phyloP scores from a whole-genome alignment of 2,329 filamentous ascomycete species.

The Aspergillus latus region DNA sequence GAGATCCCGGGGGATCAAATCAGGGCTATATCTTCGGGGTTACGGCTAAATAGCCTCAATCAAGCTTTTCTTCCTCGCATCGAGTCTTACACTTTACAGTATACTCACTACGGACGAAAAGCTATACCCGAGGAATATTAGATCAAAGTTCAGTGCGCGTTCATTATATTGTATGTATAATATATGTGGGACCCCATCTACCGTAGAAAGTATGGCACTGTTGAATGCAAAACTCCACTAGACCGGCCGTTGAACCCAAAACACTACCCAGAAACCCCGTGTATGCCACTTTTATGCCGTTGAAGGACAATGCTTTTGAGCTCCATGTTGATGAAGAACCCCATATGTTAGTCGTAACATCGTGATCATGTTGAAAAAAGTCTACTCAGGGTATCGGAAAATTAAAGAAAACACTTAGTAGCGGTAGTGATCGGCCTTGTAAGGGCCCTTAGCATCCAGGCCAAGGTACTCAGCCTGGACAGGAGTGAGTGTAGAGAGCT shows the following conservation, averaged over 20 bases:
- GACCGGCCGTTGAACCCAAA: constrained; percentile 30
- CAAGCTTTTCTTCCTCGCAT: not conserved
- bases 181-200: constrained; percentile 11
- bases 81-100: not conserved
- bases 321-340: constrained; percentile 43
- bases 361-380: constrained; percentile 59
- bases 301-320: constrained; percentile 60
- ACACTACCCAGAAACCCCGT: constrained; percentile 33
- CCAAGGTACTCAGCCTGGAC: constrained; percentile 95
- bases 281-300: constrained; percentile 52
- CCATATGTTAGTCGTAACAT: constrained; percentile 58
- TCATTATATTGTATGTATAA: not conserved
- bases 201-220: constrained; percentile 20
- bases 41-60: constrained; percentile 24
- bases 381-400: constrained; percentile 41
- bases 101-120: no score
- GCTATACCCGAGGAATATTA: no score
- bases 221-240: constrained; percentile 42
- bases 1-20: constrained; percentile 7
- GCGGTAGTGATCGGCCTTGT: constrained; percentile 76
- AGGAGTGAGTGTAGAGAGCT: constrained; percentile 80
- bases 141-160: not conserved
- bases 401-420: constrained; percentile 22
- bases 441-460: constrained; percentile 81
- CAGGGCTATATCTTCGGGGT: not conserved